Evolutionary conservation across 768 basidiomycete species (phyloP).

Genomic region (Ramaria sp.): DNA sequence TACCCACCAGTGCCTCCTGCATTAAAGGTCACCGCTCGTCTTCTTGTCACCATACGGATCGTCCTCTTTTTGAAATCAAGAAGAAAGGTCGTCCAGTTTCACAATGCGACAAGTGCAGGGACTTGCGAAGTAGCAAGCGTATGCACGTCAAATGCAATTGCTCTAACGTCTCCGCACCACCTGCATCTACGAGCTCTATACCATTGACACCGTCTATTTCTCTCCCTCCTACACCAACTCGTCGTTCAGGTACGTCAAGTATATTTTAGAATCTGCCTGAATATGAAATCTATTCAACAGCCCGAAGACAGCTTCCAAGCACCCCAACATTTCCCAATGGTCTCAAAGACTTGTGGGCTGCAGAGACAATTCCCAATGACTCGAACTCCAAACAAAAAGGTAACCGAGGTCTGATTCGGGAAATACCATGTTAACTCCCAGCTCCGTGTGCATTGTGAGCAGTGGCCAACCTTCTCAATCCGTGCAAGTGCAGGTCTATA

Average conservation of each 20-base stretch:
- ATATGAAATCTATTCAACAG: slow-evolving; percentile 21
- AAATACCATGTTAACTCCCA: neutral
- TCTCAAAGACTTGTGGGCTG: slow-evolving; percentile 37
- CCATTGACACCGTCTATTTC: neutral
- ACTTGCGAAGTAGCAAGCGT: slow-evolving; percentile 68
- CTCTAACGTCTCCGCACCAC: slow-evolving; percentile 9
- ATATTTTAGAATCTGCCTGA: neutral
- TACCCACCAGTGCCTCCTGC: slow-evolving; percentile 62
- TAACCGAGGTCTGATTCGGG: neutral
- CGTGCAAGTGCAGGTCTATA: slow-evolving; percentile 47
- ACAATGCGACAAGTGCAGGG: slow-evolving; percentile 79
- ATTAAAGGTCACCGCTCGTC: slow-evolving; percentile 94
- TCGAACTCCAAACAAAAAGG: neutral
- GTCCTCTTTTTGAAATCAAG: slow-evolving; percentile 89
- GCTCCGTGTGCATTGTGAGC: neutral
- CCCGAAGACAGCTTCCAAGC: slow-evolving; percentile 59
- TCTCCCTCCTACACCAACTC: neutral
- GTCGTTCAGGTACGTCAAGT: neutral
- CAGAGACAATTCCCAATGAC: neutral
- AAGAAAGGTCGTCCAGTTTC: slow-evolving; percentile 89
- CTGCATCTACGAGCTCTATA: neutral
- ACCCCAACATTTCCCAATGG: slow-evolving; percentile 67
- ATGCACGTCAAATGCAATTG: slow-evolving; percentile 81
- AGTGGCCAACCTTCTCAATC: slow-evolving; percentile 57
- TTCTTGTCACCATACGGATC: slow-evolving; percentile 73